Conservation (phyloP, 495 filamentous ascomycete species). For the Arthonia radiata region DNA sequence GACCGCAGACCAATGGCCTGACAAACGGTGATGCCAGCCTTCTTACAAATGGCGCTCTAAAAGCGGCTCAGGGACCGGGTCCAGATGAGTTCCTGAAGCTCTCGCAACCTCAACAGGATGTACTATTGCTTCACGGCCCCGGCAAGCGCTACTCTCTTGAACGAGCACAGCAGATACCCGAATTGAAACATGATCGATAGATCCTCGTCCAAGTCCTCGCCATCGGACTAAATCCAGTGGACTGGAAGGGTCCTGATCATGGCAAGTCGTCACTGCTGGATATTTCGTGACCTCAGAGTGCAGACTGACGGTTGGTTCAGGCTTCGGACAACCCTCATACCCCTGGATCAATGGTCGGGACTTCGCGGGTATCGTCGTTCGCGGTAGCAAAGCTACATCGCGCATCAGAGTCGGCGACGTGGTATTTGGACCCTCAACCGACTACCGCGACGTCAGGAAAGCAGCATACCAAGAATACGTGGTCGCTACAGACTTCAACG, state of each 20-base stretch:
- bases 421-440: slow-evolving; percentile 39
- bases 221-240: slow-evolving; percentile 45
- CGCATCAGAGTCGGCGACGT: slow-evolving; percentile 28
- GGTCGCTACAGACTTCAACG: slow-evolving; percentile 35
- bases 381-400: slow-evolving; percentile 16
- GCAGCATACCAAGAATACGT: slow-evolving; percentile 45
- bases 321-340: slow-evolving; percentile 35
- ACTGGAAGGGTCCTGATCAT: slow-evolving; percentile 55
- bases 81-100: slow-evolving; percentile 4
- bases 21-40: no score
- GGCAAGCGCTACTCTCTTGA: slow-evolving; percentile 18
- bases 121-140: slow-evolving; percentile 19
- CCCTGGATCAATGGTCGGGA: slow-evolving; percentile 46
- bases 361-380: slow-evolving; percentile 30
- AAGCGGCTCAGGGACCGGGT: no score
- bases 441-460: slow-evolving; percentile 45
- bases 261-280: slow-evolving; percentile 9
- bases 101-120: slow-evolving; percentile 14
- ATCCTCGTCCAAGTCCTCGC: slow-evolving; percentile 28
- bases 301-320: slow-evolving; percentile 25
- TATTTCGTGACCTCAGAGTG: slow-evolving; percentile 1
- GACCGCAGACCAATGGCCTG: no score
- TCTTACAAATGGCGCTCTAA: no score
- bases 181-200: slow-evolving; percentile 19
- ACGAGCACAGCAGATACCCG: slow-evolving; percentile 24